phyloP scores from a whole-genome alignment of 225 moss, liverwort and hornwort genomes.

The Rhytidiadelphus loreus region DNA sequence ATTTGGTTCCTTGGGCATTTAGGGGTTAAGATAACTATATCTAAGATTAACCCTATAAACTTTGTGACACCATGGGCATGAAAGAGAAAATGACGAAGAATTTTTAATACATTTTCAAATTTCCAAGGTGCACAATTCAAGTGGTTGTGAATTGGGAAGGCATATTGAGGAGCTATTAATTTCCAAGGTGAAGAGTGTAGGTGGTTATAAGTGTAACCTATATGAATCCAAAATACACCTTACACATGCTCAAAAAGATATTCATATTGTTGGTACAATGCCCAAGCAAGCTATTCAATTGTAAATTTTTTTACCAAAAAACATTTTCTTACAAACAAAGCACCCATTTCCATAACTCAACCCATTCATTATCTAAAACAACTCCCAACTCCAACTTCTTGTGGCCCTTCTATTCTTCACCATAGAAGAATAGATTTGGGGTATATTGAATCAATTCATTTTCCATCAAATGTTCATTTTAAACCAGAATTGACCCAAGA shows the following conservation, averaged over 20 bases:
- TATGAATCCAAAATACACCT: neutral
- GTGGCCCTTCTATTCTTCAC: neutral
- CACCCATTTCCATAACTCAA: neutral
- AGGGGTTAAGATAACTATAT: neutral
- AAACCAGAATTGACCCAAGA: neutral
- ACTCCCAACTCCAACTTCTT: neutral
- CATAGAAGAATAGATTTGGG: neutral
- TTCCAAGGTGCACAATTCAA: no score
- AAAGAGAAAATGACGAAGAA: neutral
- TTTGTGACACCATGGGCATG: neutral
- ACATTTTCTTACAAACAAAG: neutral
- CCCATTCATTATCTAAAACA: neutral
- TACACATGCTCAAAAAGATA: neutral
- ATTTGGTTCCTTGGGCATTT: no score
- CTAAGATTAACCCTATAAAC: neutral
- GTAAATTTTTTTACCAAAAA: accelerated
- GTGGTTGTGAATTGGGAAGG: neutral
- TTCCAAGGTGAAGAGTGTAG: neutral
- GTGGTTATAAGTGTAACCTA: neutral
- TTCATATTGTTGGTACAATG: no score
- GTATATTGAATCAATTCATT: neutral
- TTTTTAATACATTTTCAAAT: neutral
- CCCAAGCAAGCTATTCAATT: neutral
- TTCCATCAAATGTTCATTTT: neutral
- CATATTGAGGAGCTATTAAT: no score